Evolutionary conservation across 1,284 basidiomycete species (phyloP), one percentile per base, ranked within the genome.

Genomic region (Melampsora americana): DNA sequence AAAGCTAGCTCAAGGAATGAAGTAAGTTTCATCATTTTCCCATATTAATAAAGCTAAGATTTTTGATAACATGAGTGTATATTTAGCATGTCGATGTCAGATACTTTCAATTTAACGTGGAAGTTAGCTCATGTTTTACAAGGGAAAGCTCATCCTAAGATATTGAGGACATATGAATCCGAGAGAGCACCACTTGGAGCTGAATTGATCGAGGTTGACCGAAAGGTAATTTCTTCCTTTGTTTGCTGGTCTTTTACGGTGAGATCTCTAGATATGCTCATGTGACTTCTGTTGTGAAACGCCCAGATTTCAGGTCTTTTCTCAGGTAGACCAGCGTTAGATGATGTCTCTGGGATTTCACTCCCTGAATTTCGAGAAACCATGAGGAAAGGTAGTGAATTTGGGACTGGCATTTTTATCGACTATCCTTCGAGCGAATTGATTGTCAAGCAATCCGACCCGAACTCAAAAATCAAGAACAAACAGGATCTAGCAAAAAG

Each of bases 31-130:
- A 61, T 39, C 62, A 35, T 50, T 56, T 56, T 3, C 0, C 9
- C 16, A n/a, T 23, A 1, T 20, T 32, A n/a, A 2, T 35, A 14
- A 42, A 14, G 7, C 18, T 11, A 7, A 35, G 4, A 7, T 59
- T n/a, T 18, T 32, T 30, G 26, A 18, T 9, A 5, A 11, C 4
- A 14, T 62, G 32, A 11, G 18, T 11, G 7, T 16, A 32, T 66
- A n/a, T 35, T 3, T 35, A 62, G 61, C 32, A 62, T 62, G 26
- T 62, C 61, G 32, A 62, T 62, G 61, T n/a, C 61, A 9, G 61
- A 62, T 35, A 87, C 89, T 14, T 90, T 90, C 79, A 92, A 92
- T 80, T 85, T 92, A 88, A 89, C 86, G 1, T 92, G 91, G 91
- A 93, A 92, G 81, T 80, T 93, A 59, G 85, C 85, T 0, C 87